A percentile compares a stretch with the other conserved stretches of the same genome.
Evolutionary conservation across 306 rosid genomes (phyloP).

Genomic region (Acacia acuminata): DNA sequence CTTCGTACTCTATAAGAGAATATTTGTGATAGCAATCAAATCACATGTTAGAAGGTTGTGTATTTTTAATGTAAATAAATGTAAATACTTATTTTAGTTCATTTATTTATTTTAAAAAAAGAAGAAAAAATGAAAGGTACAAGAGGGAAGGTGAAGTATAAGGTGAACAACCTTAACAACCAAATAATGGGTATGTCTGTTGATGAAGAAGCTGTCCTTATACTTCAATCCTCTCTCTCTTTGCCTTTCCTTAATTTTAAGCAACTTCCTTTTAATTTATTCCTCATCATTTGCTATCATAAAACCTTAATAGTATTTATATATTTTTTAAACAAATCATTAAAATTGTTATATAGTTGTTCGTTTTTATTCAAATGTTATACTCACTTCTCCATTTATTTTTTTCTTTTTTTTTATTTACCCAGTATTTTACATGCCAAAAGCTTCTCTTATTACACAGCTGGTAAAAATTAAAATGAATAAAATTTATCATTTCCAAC

Average conservation of each 20-base stretch:
- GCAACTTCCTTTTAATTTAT: not conserved
- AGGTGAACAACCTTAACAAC: constrained; percentile 5
- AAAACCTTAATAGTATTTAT: not conserved
- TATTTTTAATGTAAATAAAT: too few relatives aligned
- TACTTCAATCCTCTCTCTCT: not conserved
- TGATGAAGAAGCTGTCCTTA: not conserved
- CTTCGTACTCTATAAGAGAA: too few relatives aligned
- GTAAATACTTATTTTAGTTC: not conserved
- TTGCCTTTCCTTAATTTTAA: not conserved
- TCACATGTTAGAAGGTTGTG: too few relatives aligned
- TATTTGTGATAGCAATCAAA: too few relatives aligned
- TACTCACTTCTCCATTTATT: not conserved
- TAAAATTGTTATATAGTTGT: not conserved
- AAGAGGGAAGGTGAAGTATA: not conserved
- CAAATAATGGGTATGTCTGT: not conserved
- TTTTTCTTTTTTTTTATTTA: too few relatives aligned
- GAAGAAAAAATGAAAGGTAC: not conserved
- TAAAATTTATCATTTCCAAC: not conserved
- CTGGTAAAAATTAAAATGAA: not conserved
- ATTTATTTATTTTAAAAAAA: too few relatives aligned
- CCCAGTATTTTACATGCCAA: too few relatives aligned
- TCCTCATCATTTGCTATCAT: not conserved
- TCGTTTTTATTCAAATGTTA: too few relatives aligned
- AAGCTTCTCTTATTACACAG: not conserved
- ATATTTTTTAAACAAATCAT: not conserved